phyloP scores from a whole-genome alignment of 257 asterid species.

The Lithospermum erythrorhizon region DNA sequence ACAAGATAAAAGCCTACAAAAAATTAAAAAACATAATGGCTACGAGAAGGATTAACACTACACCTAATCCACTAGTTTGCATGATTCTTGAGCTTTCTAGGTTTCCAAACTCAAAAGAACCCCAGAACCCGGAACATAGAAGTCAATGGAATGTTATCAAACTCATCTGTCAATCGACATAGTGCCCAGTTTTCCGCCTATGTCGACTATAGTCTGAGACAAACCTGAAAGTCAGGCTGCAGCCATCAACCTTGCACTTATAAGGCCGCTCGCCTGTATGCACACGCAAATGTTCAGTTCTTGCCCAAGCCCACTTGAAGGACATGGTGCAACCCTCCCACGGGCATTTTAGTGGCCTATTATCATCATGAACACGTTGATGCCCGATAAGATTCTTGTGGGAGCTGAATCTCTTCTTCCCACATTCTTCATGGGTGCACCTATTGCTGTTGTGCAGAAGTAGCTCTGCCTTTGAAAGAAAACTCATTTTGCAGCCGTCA shows the following conservation, averaged over 20 bases:
- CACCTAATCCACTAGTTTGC: conserved; percentile 9
- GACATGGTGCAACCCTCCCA: conserved; percentile 85
- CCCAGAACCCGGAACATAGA: conserved; percentile 2
- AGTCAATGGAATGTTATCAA: neutral
- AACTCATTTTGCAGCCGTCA: conserved; percentile 61
- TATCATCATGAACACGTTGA: conserved; percentile 73
- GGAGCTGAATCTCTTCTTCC: conserved; percentile 70
- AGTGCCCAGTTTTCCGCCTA: conserved; percentile 79
- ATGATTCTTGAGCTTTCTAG: conserved; percentile 17
- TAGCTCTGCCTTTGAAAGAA: conserved; percentile 59
- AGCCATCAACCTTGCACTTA: conserved; percentile 54
- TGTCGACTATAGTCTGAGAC: conserved; percentile 86
- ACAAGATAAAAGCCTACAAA: neutral
- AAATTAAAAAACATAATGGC: neutral
- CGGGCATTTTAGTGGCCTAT: conserved; percentile 75
- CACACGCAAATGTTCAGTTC: conserved; percentile 81
- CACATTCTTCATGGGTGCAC: conserved; percentile 66
- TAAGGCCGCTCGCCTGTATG: conserved; percentile 84
- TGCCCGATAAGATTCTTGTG: conserved; percentile 63
- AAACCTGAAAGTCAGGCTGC: conserved; percentile 83
- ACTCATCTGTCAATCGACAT: conserved; percentile 17
- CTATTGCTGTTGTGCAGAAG: conserved; percentile 50
- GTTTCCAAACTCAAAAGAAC: conserved; percentile 1
- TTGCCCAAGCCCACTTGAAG: conserved; percentile 97
- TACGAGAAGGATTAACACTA: neutral